Percentiles rank a stretch among this genome's conserved stretches.
Conservation (phyloP, 257 asterid genomes). For the Phtheirospermum japonicum region DNA sequence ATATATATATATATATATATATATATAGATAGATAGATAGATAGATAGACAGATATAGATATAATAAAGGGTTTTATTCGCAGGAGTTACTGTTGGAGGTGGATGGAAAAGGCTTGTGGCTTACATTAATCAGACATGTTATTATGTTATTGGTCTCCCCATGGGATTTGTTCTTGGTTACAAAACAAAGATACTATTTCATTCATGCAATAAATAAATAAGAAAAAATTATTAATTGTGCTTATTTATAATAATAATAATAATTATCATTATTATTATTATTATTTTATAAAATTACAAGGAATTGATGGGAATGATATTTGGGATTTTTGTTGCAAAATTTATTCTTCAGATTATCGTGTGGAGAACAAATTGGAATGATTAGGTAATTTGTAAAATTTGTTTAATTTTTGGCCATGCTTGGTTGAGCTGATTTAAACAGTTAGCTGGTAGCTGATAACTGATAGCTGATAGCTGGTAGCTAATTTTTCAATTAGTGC, state of each 20-base stretch:
- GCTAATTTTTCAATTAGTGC: too few species aligned
- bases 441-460: too few species aligned
- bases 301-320: conserved; percentile 97
- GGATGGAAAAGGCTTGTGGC: conserved; percentile 99
- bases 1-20: too few species aligned
- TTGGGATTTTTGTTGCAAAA: conserved; percentile 88
- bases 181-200: conserved; percentile 54
- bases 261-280: too few species aligned
- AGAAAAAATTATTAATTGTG: too few species aligned
- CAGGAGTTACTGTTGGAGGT: conserved; percentile 98
- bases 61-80: too few species aligned
- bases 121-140: conserved; percentile 71
- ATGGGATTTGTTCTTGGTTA: conserved; percentile 78
- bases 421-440: too few species aligned
- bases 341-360: conserved; percentile 58
- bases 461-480: too few species aligned
- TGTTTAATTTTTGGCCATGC: too few species aligned
- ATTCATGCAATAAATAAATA: not conserved
- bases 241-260: too few species aligned
- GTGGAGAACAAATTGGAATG: conserved; percentile 81
- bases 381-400: conserved; percentile 56
- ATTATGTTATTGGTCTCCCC: conserved; percentile 76
- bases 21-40: too few species aligned
- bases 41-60: too few species aligned
- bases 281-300: conserved; percentile 29